Base-by-base conservation (phyloP, 2,329 filamentous ascomycete species). In the Sphaceloma murrayae region DNA sequence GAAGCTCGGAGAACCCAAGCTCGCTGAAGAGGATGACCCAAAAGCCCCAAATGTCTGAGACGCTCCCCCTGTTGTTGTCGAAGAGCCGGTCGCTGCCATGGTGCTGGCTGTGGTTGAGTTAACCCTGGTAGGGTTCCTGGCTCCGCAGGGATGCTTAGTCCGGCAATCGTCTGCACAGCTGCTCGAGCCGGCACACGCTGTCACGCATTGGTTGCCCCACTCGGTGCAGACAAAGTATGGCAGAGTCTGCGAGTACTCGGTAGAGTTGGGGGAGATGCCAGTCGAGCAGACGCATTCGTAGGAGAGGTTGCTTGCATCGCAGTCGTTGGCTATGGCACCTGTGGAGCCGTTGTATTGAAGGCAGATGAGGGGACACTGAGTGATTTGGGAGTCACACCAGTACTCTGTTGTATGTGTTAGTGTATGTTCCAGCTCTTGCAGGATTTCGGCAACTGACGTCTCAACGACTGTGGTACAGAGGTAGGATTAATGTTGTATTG, bases 211-310 rank as follows among this genome's bases (percentile, higher is more conserved):
- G 59, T 67, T 77, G 54, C 76, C 80, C 72, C 74, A 85, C 63
- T 82, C 72, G 34, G 71, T 72, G 73, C 84, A 91, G 54, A 78
- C 72, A 66, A 79, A 85, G 72, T 77, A 89, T 24, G 85, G 84
- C 18, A 91, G 69, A 1, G 84, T 88, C 54, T 85, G 72, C 14
- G 79, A 80, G 72, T 82, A 91, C 63, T 88, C 73, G 56, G 80
- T 77, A 38, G 85, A 65, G 64, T 88, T 87, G 53, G 84, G 84
- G 43, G 73, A 65, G 49, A 72, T 60, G 58, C 75, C 74, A 58
- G 82, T 71, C 50, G 72, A 70, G 67, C 84, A 91, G 53, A 85
- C 68, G 62, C 84, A 91, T 51, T 71, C 68, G 64, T 81, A 89
- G n/a, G 66, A 70, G 39, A 89, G 71, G 14, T 68, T 66, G 27